Percentiles rank a stretch among this genome's conserved stretches.
phyloP scores from a whole-genome alignment of 2,329 filamentous ascomycete genomes.

The Xylariaceae sp. region DNA sequence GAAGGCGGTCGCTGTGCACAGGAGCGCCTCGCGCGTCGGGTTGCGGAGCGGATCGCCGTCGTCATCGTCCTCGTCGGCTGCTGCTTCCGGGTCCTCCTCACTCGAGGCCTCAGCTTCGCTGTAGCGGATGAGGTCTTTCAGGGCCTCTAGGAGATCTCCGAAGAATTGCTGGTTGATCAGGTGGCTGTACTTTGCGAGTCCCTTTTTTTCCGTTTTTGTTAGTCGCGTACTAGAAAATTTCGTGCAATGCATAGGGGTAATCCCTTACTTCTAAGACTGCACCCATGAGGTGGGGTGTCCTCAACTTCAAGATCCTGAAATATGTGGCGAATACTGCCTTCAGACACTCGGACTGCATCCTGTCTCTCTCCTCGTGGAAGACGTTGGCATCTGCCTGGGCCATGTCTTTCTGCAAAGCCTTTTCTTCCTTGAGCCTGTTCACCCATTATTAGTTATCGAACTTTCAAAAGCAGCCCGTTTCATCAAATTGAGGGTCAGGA shows the following conservation, averaged over 20 bases:
- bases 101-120: conserved; percentile 56
- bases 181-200: conserved; percentile 87
- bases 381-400: conserved; percentile 85
- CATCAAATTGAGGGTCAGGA: too few relatives aligned
- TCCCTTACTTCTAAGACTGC: conserved; percentile 50
- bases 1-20: conserved; percentile 94
- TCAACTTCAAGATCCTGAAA: conserved; percentile 85
- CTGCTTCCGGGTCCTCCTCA: conserved; percentile 38
- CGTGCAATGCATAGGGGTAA: too few relatives aligned
- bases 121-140: conserved; percentile 85
- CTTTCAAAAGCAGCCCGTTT: neutral
- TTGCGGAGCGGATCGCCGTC: conserved; percentile 55
- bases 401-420: conserved; percentile 88
- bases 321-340: conserved; percentile 95
- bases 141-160: conserved; percentile 85
- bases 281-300: conserved; percentile 83
- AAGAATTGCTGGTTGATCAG: conserved; percentile 99
- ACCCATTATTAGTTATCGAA: conserved; percentile 28
- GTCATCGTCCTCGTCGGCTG: conserved; percentile 38
- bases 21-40: conserved; percentile 76
- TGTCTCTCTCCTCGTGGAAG: conserved; percentile 84
- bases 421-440: conserved; percentile 65
- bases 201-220: conserved; percentile 47
- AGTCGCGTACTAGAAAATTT: too few relatives aligned
- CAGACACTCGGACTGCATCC: conserved; percentile 90